Conservation (phyloP, 768 basidiomycete genomes). For the Tricholoma furcatifolium region DNA sequence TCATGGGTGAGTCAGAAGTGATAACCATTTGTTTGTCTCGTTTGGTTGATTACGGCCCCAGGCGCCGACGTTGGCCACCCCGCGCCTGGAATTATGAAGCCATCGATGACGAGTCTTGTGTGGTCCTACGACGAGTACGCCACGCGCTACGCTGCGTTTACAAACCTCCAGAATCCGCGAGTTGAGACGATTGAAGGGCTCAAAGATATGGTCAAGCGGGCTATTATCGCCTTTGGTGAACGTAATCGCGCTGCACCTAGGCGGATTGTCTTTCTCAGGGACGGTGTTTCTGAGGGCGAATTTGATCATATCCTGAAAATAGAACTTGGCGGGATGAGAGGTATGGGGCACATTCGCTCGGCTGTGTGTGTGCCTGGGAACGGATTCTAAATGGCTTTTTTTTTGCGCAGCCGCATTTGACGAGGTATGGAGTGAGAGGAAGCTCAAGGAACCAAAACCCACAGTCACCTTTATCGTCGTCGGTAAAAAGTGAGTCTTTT, state of each 20-base stretch:
- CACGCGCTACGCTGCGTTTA: conserved; percentile 43
- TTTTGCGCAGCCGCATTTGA: conserved; percentile 30
- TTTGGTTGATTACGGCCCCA: background rate
- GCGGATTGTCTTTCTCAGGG: conserved; percentile 22
- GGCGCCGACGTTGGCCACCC: conserved; percentile 69
- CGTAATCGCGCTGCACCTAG: conserved; percentile 3
- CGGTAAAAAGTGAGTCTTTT: conserved; percentile 39
- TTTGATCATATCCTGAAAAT: conserved; percentile 20
- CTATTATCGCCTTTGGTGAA: conserved; percentile 11
- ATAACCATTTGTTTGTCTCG: background rate
- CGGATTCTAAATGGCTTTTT: background rate
- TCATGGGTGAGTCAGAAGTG: conserved; percentile 31
- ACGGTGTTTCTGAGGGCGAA: conserved; percentile 30
- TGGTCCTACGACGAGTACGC: conserved; percentile 48
- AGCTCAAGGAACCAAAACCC: conserved; percentile 27
- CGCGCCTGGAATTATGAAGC: conserved; percentile 45
- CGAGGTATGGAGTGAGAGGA: conserved; percentile 29
- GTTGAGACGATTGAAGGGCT: conserved; percentile 46
- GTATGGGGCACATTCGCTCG: conserved; percentile 1
- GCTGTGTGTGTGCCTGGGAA: conserved; percentile 2
- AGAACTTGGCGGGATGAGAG: conserved; percentile 16
- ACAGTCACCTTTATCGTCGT: conserved; percentile 60
- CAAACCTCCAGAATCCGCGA: conserved; percentile 44
- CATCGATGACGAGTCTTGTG: conserved; percentile 62
- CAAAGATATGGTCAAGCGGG: conserved; percentile 31